Conservation (phyloP, 2,329 filamentous ascomycete genomes). For the Diaporthe ampelina region DNA sequence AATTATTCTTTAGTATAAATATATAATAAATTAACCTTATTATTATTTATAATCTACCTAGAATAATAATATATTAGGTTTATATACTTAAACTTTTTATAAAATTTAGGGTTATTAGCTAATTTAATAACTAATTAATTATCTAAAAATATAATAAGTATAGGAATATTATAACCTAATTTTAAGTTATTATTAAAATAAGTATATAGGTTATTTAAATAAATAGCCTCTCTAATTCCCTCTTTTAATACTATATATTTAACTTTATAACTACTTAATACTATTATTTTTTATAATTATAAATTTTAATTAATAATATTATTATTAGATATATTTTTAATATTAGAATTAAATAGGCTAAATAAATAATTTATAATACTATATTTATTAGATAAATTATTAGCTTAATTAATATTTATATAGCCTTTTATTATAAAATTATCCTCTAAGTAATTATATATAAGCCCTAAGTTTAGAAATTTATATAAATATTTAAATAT, state of each 20-base stretch:
- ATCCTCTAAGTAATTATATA: too few relatives aligned
- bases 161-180: not conserved
- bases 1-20: not conserved
- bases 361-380: too few relatives aligned
- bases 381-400: too few relatives aligned
- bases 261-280: not conserved
- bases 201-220: not conserved
- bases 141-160: too few relatives aligned
- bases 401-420: too few relatives aligned
- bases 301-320: not conserved
- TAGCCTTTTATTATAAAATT: too few relatives aligned
- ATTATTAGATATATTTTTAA: not conserved
- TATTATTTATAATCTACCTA: not conserved
- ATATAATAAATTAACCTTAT: not conserved
- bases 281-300: not conserved
- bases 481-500: too few relatives aligned
- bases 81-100: conserved; percentile 4
- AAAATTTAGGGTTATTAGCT: not conserved
- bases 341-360: too few relatives aligned
- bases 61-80: not conserved
- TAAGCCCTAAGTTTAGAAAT: too few relatives aligned
- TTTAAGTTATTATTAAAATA: conserved; percentile 3
- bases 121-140: too few relatives aligned
- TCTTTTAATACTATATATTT: not conserved
- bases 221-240: not conserved